A percentile compares a stretch with the other conserved stretches of the same genome.
These are phyloP conservation scores for Aspergillus arachidicola DNA, from an alignment of 2,329 filamentous ascomycete genomes.

Conservation along the genomic window DNA sequence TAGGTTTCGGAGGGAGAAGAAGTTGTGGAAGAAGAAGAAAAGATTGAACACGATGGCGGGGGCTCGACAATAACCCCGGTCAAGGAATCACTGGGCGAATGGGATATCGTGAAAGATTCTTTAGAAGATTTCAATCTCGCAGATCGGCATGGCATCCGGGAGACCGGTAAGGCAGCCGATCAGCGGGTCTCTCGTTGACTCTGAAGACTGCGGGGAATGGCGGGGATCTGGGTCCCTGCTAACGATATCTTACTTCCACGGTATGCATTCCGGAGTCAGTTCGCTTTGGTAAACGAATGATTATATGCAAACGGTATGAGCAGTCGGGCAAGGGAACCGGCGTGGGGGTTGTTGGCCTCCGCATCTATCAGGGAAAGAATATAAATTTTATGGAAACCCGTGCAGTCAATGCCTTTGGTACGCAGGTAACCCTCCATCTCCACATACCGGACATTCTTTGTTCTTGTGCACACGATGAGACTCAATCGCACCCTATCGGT, in stretches of 20 bases:
- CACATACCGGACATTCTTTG: background rate
- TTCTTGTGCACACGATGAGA: conserved; percentile 40
- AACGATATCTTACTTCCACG: background rate
- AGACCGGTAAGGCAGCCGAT: background rate
- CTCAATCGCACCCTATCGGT: conserved; percentile 15
- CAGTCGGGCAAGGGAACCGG: background rate
- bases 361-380: background rate
- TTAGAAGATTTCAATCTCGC: background rate
- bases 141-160: background rate
- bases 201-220: background rate
- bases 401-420: background rate
- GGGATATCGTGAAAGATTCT: background rate
- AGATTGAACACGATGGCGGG: background rate
- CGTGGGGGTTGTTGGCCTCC: background rate
- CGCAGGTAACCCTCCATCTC: background rate
- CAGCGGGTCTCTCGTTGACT: background rate
- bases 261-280: background rate
- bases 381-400: background rate
- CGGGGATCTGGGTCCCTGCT: too few species aligned
- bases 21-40: background rate
- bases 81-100: too few species aligned
- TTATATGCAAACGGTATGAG: background rate
- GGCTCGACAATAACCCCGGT: too few species aligned
- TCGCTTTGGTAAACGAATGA: background rate
- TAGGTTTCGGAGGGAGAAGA: background rate